Base-by-base conservation (phyloP, 106 monocot genomes). In the Dioscorea dumetorum region DNA sequence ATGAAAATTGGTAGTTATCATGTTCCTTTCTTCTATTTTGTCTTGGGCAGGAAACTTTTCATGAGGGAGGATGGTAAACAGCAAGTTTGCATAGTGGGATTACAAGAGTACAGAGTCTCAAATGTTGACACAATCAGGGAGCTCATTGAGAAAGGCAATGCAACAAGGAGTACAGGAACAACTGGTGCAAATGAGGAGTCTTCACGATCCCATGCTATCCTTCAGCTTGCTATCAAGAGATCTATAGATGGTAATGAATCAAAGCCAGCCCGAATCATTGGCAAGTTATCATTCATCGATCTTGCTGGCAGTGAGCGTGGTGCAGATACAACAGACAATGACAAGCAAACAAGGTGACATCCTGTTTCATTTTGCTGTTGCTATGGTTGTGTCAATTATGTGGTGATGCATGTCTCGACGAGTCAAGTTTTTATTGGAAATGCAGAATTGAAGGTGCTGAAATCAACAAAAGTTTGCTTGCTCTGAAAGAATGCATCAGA, bases 31-130 rank as follows among this genome's bases (percentile, higher is more conserved):
- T 33, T 22, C 12, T 34, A 50, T 22, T 10, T 41, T 62, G 48
- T 17, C n/a, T 70, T 41, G 35, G 73, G 58, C 83, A 97, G 97
- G 74, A 97, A 97, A 61, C 97, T 97, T 73, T 87, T 75, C 65
- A 97, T 97, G 97, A 92, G 97, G 65, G 97, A 97, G 73, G 97
- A 97, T 80, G 97, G 97, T 0, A 97, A 97, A 72, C 97, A 97
- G 60, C 84, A 97, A 82, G 97, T 97, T 0, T 97, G 97, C 76
- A 97, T 97, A 67, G 91, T 97, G 1, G 97, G 97, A 49, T 84
- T 97, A 56, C 89, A 89, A 80, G 97, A 97, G 74, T 89, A 76
- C 65, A 73, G 68, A 51, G 97, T 92, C 2, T 81, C 84, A 50
- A 78, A 77, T 79, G 89, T 97, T 34, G 91, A 97, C 3, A 83